Evolutionary conservation across 1,139 yeast species (phyloP).

Genomic region (Sugiyamaella castrensis): DNA sequence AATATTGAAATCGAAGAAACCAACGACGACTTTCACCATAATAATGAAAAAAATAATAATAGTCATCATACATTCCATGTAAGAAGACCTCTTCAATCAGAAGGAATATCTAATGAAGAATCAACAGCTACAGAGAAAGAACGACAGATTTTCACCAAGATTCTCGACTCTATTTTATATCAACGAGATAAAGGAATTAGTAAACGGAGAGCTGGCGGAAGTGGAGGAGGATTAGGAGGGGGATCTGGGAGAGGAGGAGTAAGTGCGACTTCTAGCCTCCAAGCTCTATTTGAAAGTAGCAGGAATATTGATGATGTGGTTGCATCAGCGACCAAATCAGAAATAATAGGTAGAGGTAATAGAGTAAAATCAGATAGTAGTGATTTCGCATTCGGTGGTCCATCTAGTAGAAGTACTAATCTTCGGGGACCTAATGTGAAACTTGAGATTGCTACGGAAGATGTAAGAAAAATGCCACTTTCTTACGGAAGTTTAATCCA

Average conservation of each 20-base stretch:
- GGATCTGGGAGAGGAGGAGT: background rate
- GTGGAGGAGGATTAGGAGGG: constrained; percentile 7
- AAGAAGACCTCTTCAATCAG: constrained; percentile 13
- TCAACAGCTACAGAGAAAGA: constrained; percentile 27
- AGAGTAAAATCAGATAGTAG: too few species aligned
- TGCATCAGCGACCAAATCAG: too few species aligned
- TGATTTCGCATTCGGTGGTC: background rate
- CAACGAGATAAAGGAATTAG: constrained; percentile 13
- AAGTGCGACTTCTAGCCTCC: constrained; percentile 18
- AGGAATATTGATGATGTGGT: background rate
- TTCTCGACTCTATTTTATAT: constrained; percentile 28
- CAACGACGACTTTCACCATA: too few species aligned
- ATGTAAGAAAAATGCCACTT: constrained; percentile 24
- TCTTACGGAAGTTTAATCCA: constrained; percentile 23
- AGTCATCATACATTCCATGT: constrained; percentile 12
- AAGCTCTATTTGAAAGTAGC: constrained; percentile 27
- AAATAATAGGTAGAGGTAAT: too few species aligned
- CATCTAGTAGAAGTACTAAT: background rate
- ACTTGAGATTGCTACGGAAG: constrained; percentile 24
- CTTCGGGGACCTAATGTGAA: constrained; percentile 17
- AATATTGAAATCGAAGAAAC: too few species aligned
- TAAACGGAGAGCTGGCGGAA: background rate
- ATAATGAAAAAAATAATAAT: too few species aligned
- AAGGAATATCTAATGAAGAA: constrained; percentile 1
- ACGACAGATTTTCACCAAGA: constrained; percentile 26